Base-by-base conservation (phyloP, 2,329 filamentous ascomycete species). In the Cadophora malorum region DNA sequence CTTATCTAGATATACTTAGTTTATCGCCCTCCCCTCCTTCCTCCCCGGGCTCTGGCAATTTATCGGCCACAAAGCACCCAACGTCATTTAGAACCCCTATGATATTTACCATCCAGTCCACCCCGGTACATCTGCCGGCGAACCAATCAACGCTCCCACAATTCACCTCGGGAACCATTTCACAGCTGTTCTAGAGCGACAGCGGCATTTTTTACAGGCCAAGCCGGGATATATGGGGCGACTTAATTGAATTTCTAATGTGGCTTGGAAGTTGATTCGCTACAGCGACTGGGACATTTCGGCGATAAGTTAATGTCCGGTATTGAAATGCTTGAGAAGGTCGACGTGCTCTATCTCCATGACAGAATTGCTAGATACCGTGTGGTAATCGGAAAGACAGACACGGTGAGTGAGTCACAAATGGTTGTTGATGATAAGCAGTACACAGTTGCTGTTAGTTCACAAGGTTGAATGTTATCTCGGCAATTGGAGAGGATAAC, bases 271-370 rank as follows among this genome's bases (percentile, higher is more conserved):
- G 49, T 10, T 53, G 23, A 31, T 31, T 33, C 52, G 52, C 52
- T 21, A 49, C 2, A 1, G 5, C 12, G 8, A 14, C 4, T 33
- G 16, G 4, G 52, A 33, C 3, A n/a, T 25, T 53, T 63, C 61
- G 61, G 59, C 59, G 23, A 62, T 62, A 49, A 62, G 9, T 21
- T 49, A 31, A 62, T 53, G 47, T 35, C 61, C 45, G 49, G 16
- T 25, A 23, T 49, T 21, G 4, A 6, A 2, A 45, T 16, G 41
- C 10, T 19, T 45, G 35, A 38, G 35, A 38, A 14, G 28, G 28
- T 28, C 28, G 28, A 12, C 53, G 10, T 12, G 33, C 1, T 21
- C n/a, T 59, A 41, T 59, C 33, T 59, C 33, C 55, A 41, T 16
- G 28, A 28, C 5, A 28, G 28, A 25, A 38, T 41, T 21, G 2